A percentile compares a stretch with the other conserved stretches of the same genome.
phyloP scores from a whole-genome alignment of 78 protist species.

The Cyanophora paradoxa region DNA sequence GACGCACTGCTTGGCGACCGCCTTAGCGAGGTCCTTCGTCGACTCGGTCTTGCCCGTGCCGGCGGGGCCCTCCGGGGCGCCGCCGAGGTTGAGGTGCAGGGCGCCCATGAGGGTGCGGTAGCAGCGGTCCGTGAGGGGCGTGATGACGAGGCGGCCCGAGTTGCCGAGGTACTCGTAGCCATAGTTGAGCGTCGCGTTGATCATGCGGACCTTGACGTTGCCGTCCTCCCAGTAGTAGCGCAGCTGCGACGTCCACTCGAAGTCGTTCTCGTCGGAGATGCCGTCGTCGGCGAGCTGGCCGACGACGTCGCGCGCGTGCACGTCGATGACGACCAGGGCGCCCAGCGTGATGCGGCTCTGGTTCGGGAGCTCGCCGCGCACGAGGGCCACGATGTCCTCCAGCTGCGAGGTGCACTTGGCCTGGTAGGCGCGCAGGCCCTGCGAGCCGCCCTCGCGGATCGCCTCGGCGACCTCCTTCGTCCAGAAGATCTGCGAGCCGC shows the following conservation, averaged over 20 bases:
- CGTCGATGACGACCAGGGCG: slow-evolving; percentile 65
- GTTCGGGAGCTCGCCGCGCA: slow-evolving; percentile 32
- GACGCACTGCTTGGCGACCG: slow-evolving; percentile 45
- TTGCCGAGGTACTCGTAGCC: slow-evolving; percentile 84
- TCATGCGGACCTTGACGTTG: slow-evolving; percentile 24
- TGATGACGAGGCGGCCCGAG: slow-evolving; percentile 69
- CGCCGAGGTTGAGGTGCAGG: slow-evolving; percentile 40
- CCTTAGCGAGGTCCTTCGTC: slow-evolving; percentile 51
- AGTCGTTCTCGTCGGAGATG: slow-evolving; percentile 24
- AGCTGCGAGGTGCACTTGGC: slow-evolving; percentile 23
- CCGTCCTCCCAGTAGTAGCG: slow-evolving; percentile 38
- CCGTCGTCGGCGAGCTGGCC: slow-evolving; percentile 25
- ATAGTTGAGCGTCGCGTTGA: slow-evolving; percentile 37
- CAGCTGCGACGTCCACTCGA: slow-evolving; percentile 66
- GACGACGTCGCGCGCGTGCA: slow-evolving; percentile 71
- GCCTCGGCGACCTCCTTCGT: slow-evolving; percentile 44
- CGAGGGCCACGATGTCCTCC: slow-evolving; percentile 28
- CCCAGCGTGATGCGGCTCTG: slow-evolving; percentile 32
- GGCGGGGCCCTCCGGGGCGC: slow-evolving; percentile 31
- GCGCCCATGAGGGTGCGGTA: slow-evolving; percentile 73
- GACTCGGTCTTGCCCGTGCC: slow-evolving; percentile 65
- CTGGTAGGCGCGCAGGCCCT: slow-evolving; percentile 9
- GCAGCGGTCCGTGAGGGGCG: slow-evolving; percentile 70
- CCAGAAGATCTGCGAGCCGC: slow-evolving; percentile 51
- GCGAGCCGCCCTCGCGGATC: not conserved